phyloP scores from a whole-genome alignment of 805 yeast genomes.

The Jamesozyma jinghongensis region DNA sequence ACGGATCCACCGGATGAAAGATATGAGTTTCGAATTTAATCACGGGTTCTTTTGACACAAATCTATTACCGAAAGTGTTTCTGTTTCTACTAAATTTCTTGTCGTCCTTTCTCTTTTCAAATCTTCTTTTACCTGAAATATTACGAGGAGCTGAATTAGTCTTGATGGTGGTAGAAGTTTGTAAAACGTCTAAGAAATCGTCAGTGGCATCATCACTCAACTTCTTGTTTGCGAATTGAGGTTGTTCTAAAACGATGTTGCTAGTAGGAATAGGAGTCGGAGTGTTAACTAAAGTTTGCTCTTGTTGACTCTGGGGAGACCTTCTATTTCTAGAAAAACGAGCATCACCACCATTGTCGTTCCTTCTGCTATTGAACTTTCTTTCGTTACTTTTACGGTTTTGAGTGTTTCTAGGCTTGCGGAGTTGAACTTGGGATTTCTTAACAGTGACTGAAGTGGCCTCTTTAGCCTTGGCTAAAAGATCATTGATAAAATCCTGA shows the following conservation, averaged over 20 bases:
- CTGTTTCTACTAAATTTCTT: not conserved
- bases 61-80: not conserved
- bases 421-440: not conserved
- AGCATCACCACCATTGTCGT: not conserved
- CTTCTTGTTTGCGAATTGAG: constrained; percentile 3
- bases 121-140: too few relatives aligned
- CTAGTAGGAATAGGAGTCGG: not conserved
- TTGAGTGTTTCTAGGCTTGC: not conserved
- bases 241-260: not conserved
- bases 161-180: not conserved
- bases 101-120: too few relatives aligned
- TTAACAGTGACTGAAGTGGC: constrained; percentile 13
- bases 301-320: not conserved
- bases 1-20: constrained; percentile 20
- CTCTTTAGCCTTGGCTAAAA: constrained; percentile 26
- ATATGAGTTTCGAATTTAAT: constrained; percentile 3
- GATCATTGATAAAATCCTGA: constrained; percentile 25
- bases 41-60: not conserved
- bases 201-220: not conserved
- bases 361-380: constrained; percentile 4
- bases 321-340: not conserved
- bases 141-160: not conserved
- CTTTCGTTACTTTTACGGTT: constrained; percentile 1
- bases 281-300: not conserved
- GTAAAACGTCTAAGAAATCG: constrained; percentile 1